A percentile compares a stretch with the other conserved stretches of the same genome.
Evolutionary conservation across 2,329 filamentous ascomycete species (phyloP).

Genomic region (Dothistroma pini): DNA sequence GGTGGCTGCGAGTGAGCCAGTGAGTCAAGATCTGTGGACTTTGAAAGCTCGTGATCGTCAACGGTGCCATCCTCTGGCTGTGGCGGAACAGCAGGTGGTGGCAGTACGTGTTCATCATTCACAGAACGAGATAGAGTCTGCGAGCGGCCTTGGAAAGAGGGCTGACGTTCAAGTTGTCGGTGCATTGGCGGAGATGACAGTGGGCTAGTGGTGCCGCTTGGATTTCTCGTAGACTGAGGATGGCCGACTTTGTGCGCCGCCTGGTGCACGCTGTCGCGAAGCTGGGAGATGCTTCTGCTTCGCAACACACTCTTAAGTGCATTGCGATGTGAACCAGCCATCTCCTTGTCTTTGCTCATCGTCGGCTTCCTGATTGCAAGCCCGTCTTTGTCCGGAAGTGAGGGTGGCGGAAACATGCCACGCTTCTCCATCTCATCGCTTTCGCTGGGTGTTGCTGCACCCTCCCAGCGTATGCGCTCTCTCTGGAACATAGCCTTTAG

Average conservation of each 20-base stretch:
- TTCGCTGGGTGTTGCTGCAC: conserved; percentile 27
- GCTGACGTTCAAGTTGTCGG: conserved; percentile 35
- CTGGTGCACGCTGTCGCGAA: conserved; percentile 43
- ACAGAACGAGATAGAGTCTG: conserved; percentile 19
- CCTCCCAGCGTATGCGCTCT: conserved; percentile 64
- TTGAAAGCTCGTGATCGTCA: conserved; percentile 11
- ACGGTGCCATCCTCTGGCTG: conserved; percentile 11
- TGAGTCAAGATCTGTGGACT: conserved; percentile 19
- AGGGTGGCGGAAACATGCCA: conserved; percentile 12
- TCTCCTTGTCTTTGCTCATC: conserved; percentile 24
- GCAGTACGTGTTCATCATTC: conserved; percentile 27
- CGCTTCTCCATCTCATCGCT: conserved; percentile 21
- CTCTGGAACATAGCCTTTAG: conserved; percentile 82
- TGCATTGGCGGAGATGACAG: conserved; percentile 40
- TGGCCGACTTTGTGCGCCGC: conserved; percentile 28
- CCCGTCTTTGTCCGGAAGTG: conserved; percentile 13
- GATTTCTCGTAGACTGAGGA: conserved; percentile 20
- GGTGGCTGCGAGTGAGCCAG: conserved; percentile 21
- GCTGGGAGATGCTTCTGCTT: conserved; percentile 61
- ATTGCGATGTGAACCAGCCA: conserved; percentile 36
- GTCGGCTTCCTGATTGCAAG: conserved; percentile 34
- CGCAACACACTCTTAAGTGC: conserved; percentile 59
- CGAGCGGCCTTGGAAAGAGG: conserved; percentile 12
- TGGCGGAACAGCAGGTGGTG: conserved; percentile 30
- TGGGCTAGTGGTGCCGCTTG: conserved; percentile 37